Percentiles rank a stretch among this genome's conserved stretches.
Conservation (phyloP, 495 filamentous ascomycete genomes). For the Aspergillus avenaceus region DNA sequence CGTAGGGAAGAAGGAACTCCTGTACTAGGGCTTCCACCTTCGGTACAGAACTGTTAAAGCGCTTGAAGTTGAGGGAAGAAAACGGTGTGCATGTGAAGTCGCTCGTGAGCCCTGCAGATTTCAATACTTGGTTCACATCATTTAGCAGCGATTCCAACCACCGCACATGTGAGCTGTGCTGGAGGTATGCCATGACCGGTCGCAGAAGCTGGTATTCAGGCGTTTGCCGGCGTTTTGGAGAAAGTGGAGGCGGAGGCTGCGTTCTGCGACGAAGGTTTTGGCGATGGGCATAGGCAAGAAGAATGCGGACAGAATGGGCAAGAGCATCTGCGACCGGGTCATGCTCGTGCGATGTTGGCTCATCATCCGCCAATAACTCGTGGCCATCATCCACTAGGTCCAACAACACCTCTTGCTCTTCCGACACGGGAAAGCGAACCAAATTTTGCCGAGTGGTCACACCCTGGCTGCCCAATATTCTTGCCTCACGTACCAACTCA, state of each 20-base stretch:
- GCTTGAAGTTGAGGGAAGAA: conserved; percentile 18
- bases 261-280: conserved; percentile 61
- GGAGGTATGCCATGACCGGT: conserved; percentile 59
- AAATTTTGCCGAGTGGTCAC: conserved; percentile 58
- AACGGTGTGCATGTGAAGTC: conserved; percentile 27
- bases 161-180: conserved; percentile 49
- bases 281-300: conserved; percentile 69
- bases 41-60: conserved; percentile 2
- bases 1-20: conserved; percentile 37
- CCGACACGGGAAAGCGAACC: conserved; percentile 52
- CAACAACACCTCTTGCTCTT: conserved; percentile 54
- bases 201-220: conserved; percentile 60
- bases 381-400: conserved; percentile 61
- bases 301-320: conserved; percentile 57
- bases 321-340: conserved; percentile 51
- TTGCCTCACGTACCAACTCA: conserved; percentile 79
- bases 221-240: conserved; percentile 39
- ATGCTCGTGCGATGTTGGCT: conserved; percentile 15
- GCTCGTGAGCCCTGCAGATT: conserved; percentile 36
- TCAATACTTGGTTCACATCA: conserved; percentile 32
- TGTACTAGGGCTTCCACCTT: conserved; percentile 37
- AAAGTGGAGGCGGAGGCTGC: conserved; percentile 56
- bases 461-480: conserved; percentile 58
- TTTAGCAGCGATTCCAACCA: conserved; percentile 35
- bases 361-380: conserved; percentile 8